Conservation (phyloP, 345 rosid species). For the Hypericum androsaemum region DNA sequence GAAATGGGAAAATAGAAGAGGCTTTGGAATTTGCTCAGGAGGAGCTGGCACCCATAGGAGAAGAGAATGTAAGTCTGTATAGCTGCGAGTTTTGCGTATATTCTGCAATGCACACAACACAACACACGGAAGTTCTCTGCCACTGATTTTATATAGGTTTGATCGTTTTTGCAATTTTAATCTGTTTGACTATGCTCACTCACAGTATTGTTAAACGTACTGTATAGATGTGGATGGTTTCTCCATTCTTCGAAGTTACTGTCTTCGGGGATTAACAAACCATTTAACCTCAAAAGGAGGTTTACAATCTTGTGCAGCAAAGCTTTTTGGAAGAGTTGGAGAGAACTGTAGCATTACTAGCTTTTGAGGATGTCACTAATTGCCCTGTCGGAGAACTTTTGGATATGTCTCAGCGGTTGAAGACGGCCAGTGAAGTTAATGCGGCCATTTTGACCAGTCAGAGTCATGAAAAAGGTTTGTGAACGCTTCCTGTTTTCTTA, state of each 20-base stretch:
- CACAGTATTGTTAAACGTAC: no score
- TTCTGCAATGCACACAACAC: no score
- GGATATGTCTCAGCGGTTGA: constrained; percentile 83
- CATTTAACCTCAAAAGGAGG: no score
- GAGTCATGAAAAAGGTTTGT: constrained; percentile 82
- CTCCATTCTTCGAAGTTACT: no score
- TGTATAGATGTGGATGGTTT: no score
- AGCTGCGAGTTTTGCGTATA: no score
- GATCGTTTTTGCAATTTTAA: no score
- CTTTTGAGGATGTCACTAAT: constrained; percentile 78
- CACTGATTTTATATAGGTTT: no score
- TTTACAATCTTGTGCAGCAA: constrained; percentile 26
- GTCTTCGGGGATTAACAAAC: no score
- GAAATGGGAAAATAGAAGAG: constrained; percentile 83
- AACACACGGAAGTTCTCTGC: no score
- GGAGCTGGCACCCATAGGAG: constrained; percentile 97
- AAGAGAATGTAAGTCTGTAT: constrained; percentile 47
- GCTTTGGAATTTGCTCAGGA: constrained; percentile 98
- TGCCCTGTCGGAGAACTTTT: constrained; percentile 86
- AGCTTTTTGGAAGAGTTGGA: constrained; percentile 90
- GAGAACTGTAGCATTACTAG: constrained; percentile 80
- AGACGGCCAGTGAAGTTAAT: constrained; percentile 92
- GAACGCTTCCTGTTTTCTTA: neutral
- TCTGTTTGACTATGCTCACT: no score
- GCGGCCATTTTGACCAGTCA: constrained; percentile 98